These are phyloP conservation scores for Vaccinium myrtillus DNA, from an alignment of 148 eudicot genomes.

Conservation along the genomic window DNA sequence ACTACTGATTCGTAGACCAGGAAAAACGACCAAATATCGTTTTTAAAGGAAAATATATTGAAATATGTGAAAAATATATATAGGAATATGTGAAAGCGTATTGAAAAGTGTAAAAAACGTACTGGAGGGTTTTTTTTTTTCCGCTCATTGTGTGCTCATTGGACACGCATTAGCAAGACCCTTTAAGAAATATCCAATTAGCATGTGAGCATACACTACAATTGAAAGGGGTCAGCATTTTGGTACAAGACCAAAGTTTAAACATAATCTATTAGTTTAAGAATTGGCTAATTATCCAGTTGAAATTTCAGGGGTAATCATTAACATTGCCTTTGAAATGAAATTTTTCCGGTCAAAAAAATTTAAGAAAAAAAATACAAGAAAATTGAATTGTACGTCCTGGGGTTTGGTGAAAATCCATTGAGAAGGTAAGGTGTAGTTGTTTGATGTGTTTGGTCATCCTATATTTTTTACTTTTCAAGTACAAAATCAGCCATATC, in stretches of 20 bases:
- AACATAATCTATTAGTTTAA: background rate
- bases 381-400: background rate
- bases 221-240: background rate
- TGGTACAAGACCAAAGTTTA: background rate
- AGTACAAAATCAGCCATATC: background rate
- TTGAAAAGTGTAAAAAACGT: too few relatives aligned
- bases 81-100: too few relatives aligned
- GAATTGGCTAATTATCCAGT: background rate
- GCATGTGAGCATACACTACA: too few relatives aligned
- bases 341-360: background rate
- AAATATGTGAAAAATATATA: too few relatives aligned
- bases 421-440: background rate
- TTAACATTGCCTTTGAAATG: background rate
- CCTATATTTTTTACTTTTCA: conserved; percentile 5
- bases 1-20: too few relatives aligned
- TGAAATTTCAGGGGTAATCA: background rate
- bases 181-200: too few relatives aligned
- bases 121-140: too few relatives aligned
- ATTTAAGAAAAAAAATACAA: background rate
- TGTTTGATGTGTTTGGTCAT: background rate
- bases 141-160: too few relatives aligned
- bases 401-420: conserved; percentile 14
- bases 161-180: too few relatives aligned
- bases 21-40: too few relatives aligned
- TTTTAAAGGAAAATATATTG: too few relatives aligned